phyloP scores from a whole-genome alignment of 2,329 filamentous ascomycete species.

The Beauveria scarabaeidicola region DNA sequence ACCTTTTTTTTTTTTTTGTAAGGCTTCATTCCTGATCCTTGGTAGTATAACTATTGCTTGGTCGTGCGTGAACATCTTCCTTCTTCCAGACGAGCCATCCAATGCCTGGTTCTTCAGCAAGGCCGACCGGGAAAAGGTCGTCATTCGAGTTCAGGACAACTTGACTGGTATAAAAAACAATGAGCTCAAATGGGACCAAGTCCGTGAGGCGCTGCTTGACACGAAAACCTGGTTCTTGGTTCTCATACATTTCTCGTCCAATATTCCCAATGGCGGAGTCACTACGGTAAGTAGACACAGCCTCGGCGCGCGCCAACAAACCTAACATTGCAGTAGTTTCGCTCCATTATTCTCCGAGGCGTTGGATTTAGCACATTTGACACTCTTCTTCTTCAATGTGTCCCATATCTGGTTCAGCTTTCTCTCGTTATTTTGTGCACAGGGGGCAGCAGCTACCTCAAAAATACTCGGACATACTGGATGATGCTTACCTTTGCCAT shows the following conservation, averaged over 20 bases:
- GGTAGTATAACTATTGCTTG: not conserved
- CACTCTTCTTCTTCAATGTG: conserved; percentile 16
- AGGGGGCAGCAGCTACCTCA: conserved; percentile 16
- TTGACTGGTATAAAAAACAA: not conserved
- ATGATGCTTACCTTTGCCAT: conserved; percentile 18
- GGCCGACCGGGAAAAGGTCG: not conserved
- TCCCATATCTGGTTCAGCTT: conserved; percentile 17
- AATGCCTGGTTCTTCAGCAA: not conserved
- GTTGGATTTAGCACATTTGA: conserved; percentile 18
- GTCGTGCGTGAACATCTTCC: not conserved
- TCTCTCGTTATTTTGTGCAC: conserved; percentile 18
- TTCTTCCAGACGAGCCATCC: conserved; percentile 4
- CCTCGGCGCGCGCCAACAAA: not conserved
- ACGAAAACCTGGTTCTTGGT: conserved; percentile 35
- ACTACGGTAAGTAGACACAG: conserved; percentile 26
- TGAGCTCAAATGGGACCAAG: conserved; percentile 30
- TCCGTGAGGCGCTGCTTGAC: conserved; percentile 29
- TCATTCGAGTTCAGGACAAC: not conserved
- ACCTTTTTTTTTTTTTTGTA: too few relatives aligned
- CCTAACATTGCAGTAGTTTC: conserved; percentile 14
- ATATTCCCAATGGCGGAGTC: conserved; percentile 48
- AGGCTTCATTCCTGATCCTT: conserved; percentile 3
- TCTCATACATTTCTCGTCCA: conserved; percentile 23
- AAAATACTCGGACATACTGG: conserved; percentile 19
- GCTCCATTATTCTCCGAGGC: conserved; percentile 17